A percentile compares a stretch with the other conserved stretches of the same genome.
phyloP scores from a whole-genome alignment of 352 stramenopile species.

The Globisporangium radiosum region DNA sequence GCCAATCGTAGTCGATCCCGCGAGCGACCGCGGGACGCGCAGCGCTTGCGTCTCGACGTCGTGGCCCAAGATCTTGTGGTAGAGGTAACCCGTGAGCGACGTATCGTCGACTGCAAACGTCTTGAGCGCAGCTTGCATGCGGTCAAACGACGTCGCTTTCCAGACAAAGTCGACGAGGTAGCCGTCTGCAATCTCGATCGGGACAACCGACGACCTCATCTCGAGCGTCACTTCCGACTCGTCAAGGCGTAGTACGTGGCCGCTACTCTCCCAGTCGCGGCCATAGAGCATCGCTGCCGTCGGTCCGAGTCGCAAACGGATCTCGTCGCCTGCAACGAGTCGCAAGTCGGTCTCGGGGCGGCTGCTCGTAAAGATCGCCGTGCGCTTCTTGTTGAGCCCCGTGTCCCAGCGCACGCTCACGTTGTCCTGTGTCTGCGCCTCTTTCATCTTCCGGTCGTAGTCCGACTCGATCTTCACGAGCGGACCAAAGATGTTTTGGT shows the following conservation, averaged over 20 bases:
- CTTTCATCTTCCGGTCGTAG: slow-evolving; percentile 99
- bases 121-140: slow-evolving; percentile 99
- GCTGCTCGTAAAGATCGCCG: slow-evolving; percentile 93
- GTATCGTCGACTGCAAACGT: slow-evolving; percentile 98
- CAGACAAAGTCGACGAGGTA: slow-evolving; percentile 99
- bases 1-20: slow-evolving; percentile 61
- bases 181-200: slow-evolving; percentile 92
- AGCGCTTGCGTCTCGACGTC: slow-evolving; percentile 94
- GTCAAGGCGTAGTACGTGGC: slow-evolving; percentile 88
- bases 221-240: slow-evolving; percentile 83
- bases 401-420: slow-evolving; percentile 93
- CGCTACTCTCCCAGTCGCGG: slow-evolving; percentile 91
- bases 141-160: slow-evolving; percentile 98
- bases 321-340: slow-evolving; percentile 96
- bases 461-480: slow-evolving; percentile 99
- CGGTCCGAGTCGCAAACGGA: slow-evolving; percentile 89
- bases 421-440: slow-evolving; percentile 93
- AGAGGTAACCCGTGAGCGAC: slow-evolving; percentile 98
- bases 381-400: slow-evolving; percentile 95
- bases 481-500: slow-evolving; percentile 98
- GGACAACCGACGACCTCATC: slow-evolving; percentile 77
- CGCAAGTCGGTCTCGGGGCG: slow-evolving; percentile 85
- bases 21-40: slow-evolving; percentile 52
- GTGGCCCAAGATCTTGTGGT: slow-evolving; percentile 98
- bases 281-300: slow-evolving; percentile 77